Evolutionary conservation across 305 asterid genomes (phyloP).

Genomic region (Fraxinus baroniana): DNA sequence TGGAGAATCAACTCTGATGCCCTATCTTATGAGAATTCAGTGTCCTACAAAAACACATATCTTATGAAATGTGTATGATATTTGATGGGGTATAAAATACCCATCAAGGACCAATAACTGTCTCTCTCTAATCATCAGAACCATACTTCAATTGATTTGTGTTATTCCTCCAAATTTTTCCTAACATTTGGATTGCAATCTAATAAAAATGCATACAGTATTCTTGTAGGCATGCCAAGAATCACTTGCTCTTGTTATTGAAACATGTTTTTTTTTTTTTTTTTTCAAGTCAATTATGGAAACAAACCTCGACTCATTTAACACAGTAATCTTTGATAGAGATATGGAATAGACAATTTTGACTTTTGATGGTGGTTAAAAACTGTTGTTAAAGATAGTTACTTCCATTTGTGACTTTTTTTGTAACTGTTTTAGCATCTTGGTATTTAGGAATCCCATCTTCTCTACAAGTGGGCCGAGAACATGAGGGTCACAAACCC

Average conservation of each 20-base stretch:
- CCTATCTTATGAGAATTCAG: background rate
- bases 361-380: background rate
- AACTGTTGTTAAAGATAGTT: background rate
- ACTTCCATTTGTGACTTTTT: background rate
- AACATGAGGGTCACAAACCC: background rate
- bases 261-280: background rate
- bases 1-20: background rate
- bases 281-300: background rate
- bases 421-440: background rate
- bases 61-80: background rate
- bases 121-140: slow-evolving; percentile 38
- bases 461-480: background rate
- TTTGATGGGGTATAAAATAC: slow-evolving; percentile 12
- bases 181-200: slow-evolving; percentile 25
- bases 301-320: background rate
- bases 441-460: background rate
- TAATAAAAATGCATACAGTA: background rate
- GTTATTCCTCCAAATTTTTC: slow-evolving; percentile 14
- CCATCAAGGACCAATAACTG: slow-evolving; percentile 30
- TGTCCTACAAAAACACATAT: background rate
- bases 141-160: slow-evolving; percentile 22
- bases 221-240: background rate
- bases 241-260: too few relatives aligned
- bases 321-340: background rate
- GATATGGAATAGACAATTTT: slow-evolving; percentile 10